A percentile compares a stretch with the other conserved stretches of the same genome.
Conservation (phyloP, 2,329 filamentous ascomycete genomes). For the Colletotrichum lindemuthianum region DNA sequence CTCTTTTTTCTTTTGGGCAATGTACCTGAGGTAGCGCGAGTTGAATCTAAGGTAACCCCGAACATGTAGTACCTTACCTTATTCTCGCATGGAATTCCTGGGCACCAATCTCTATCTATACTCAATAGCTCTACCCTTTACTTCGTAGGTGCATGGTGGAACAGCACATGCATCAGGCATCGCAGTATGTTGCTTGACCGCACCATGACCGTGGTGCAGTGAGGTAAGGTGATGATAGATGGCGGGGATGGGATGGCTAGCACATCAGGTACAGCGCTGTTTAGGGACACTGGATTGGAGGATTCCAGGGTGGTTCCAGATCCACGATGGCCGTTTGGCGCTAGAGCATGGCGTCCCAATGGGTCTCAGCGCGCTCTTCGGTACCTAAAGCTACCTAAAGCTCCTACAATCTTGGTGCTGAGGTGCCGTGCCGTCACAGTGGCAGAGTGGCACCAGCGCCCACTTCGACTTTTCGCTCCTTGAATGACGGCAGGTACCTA, state of each 20-base stretch:
- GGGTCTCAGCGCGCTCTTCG: background rate
- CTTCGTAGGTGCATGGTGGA: too few relatives aligned
- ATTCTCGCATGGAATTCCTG: too few relatives aligned
- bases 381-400: background rate
- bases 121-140: too few relatives aligned
- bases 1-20: background rate
- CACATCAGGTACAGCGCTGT: background rate
- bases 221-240: conserved; percentile 26
- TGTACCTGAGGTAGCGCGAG: conserved; percentile 2
- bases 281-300: conserved; percentile 22
- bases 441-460: conserved; percentile 7
- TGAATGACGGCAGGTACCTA: conserved; percentile 1
- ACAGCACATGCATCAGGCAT: conserved; percentile 14
- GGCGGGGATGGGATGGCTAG: conserved; percentile 29
- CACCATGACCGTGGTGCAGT: conserved; percentile 6
- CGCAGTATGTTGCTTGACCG: conserved; percentile 7
- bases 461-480: background rate
- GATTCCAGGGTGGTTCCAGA: conserved; percentile 17
- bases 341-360: conserved; percentile 33
- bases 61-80: too few relatives aligned
- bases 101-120: too few relatives aligned
- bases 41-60: background rate
- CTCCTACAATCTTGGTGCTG: background rate
- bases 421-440: conserved; percentile 13
- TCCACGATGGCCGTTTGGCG: conserved; percentile 27